phyloP scores from a whole-genome alignment of 805 yeast species.

The Candida coquimbonensis region DNA sequence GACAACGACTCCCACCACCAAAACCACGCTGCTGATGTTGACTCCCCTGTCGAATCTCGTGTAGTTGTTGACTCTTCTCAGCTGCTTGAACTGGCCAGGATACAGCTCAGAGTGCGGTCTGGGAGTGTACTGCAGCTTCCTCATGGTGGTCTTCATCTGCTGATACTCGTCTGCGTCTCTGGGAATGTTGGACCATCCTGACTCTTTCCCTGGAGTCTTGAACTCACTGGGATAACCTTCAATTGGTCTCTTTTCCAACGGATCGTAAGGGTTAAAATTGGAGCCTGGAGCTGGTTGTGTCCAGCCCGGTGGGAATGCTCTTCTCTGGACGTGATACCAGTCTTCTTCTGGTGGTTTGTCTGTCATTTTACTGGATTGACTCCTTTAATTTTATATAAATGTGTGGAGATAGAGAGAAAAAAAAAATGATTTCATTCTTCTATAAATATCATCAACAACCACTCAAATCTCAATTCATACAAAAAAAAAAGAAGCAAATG shows the following conservation, averaged over 20 bases:
- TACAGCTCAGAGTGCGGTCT: slow-evolving; percentile 67
- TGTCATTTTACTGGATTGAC: neutral
- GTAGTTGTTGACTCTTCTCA: slow-evolving; percentile 50
- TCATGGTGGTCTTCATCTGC: slow-evolving; percentile 68
- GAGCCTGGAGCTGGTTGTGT: slow-evolving; percentile 43
- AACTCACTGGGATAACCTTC: slow-evolving; percentile 84
- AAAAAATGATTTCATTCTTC: neutral
- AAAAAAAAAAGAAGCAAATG: neutral
- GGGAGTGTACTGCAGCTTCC: slow-evolving; percentile 66
- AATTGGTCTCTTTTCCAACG: slow-evolving; percentile 68
- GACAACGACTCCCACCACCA: slow-evolving; percentile 41
- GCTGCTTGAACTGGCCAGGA: slow-evolving; percentile 72
- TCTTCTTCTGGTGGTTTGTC: slow-evolving; percentile 5
- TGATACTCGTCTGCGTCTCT: slow-evolving; percentile 60
- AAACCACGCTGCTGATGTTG: slow-evolving; percentile 42
- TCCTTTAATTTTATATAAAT: too few species aligned
- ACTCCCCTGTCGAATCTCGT: slow-evolving; percentile 51
- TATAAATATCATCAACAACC: neutral
- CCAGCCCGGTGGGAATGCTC: slow-evolving; percentile 78
- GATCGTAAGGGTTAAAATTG: slow-evolving; percentile 73
- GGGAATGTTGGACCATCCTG: slow-evolving; percentile 52
- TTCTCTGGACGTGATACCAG: slow-evolving; percentile 37
- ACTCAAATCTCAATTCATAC: too few species aligned
- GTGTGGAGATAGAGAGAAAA: too few species aligned
- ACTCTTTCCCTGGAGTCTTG: slow-evolving; percentile 54